Percentiles rank a stretch among this genome's conserved stretches.
phyloP scores from a whole-genome alignment of 208 protist genomes.

The Naegleria lovaniensis region DNA sequence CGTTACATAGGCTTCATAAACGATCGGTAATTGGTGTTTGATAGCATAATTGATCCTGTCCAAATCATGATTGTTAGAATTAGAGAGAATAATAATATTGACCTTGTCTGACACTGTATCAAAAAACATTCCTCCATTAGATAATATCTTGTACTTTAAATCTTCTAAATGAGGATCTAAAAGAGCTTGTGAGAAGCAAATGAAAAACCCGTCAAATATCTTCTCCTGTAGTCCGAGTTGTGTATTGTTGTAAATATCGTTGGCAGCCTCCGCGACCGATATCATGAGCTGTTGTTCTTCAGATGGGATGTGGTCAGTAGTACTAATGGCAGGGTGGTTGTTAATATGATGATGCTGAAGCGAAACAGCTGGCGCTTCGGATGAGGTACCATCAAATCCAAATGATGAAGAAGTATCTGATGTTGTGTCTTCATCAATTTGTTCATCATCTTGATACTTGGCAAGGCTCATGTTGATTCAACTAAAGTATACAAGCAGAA shows the following conservation, averaged over 20 bases:
- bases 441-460: background rate
- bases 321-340: background rate
- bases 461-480: background rate
- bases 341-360: background rate
- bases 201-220: constrained; percentile 3
- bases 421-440: background rate
- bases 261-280: background rate
- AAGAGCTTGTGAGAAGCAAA: background rate
- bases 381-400: background rate
- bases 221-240: background rate
- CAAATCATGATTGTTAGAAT: background rate
- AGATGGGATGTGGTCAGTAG: background rate
- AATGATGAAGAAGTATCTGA: background rate
- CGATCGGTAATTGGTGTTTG: background rate
- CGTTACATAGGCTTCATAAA: background rate
- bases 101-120: background rate
- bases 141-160: constrained; percentile 6
- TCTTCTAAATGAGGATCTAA: background rate
- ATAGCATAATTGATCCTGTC: background rate
- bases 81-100: background rate
- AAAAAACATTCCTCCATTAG: background rate
- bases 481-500: background rate
- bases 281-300: background rate
- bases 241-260: background rate
- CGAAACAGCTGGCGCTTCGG: background rate